These are phyloP conservation scores for Begonia loranthoides DNA, from an alignment of 306 rosid species.

Conservation along the genomic window DNA sequence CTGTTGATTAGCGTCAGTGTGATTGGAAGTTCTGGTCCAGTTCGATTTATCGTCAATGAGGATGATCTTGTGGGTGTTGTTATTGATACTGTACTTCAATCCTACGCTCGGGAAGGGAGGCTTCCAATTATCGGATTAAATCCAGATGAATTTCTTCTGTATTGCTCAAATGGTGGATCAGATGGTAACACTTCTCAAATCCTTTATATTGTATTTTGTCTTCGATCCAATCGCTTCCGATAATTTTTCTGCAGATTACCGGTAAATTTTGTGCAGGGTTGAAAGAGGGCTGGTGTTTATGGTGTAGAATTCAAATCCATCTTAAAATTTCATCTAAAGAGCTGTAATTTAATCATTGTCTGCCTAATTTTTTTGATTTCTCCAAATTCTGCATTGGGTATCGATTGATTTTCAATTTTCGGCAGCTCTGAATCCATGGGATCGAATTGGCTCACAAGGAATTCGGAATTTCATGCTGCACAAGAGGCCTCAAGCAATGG, in stretches of 20 bases:
- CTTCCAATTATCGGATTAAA: slow-evolving; percentile 25
- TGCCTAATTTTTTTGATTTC: no score
- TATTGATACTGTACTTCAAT: slow-evolving; percentile 19
- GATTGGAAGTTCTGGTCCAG: slow-evolving; percentile 22
- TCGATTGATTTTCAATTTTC: not conserved
- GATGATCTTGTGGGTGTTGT: slow-evolving; percentile 15
- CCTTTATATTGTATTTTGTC: no score
- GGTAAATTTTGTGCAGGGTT: no score
- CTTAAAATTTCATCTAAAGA: no score
- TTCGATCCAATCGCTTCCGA: no score
- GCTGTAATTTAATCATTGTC: no score
- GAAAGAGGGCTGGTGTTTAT: no score
- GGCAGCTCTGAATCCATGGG: slow-evolving; percentile 47
- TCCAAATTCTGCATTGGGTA: no score
- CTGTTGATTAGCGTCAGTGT: slow-evolving; percentile 18
- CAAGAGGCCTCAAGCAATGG: slow-evolving; percentile 27
- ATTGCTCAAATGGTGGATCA: slow-evolving; percentile 15
- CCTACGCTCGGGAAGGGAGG: slow-evolving; percentile 23
- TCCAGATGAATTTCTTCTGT: slow-evolving; percentile 15
- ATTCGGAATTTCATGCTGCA: slow-evolving; percentile 40
- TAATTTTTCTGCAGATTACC: no score
- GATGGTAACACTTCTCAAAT: slow-evolving; percentile 14
- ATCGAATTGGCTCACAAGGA: slow-evolving; percentile 35
- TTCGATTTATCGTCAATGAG: slow-evolving; percentile 26
- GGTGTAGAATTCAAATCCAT: no score